Evolutionary conservation across 2,329 filamentous ascomycete species (phyloP).

Genomic region (Aspergillus clavatus): DNA sequence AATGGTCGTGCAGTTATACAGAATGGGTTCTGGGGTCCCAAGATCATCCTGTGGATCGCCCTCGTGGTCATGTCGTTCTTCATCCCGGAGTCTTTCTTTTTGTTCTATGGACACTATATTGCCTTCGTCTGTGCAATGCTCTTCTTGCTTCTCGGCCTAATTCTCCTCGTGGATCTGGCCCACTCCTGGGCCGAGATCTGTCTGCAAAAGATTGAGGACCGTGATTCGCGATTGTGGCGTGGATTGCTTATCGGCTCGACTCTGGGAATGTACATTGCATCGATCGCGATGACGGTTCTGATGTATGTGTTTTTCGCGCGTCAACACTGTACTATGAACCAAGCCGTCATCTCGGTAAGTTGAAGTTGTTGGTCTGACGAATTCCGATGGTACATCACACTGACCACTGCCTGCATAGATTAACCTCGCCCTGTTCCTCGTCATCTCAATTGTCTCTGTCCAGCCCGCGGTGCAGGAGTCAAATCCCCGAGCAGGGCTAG

Average conservation of each 20-base stretch:
- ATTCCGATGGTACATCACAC: background rate
- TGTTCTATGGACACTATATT: conserved; percentile 93
- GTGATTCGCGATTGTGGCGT: conserved; percentile 80
- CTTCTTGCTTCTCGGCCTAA: conserved; percentile 86
- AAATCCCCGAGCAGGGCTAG: conserved; percentile 88
- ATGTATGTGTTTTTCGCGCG: conserved; percentile 96
- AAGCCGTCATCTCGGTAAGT: conserved; percentile 76
- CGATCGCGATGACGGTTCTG: conserved; percentile 87
- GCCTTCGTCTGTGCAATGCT: conserved; percentile 83
- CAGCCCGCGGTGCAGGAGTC: conserved; percentile 85
- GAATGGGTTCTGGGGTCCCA: conserved; percentile 99
- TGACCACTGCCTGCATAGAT: conserved; percentile 44
- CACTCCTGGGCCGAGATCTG: conserved; percentile 98
- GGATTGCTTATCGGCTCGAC: conserved; percentile 86
- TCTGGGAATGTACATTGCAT: conserved; percentile 85
- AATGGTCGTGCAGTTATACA: conserved; percentile 83
- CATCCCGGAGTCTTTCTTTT: conserved; percentile 91
- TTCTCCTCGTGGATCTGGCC: conserved; percentile 88
- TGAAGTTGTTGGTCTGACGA: background rate
- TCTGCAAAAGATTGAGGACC: conserved; percentile 84
- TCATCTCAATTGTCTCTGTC: conserved; percentile 77
- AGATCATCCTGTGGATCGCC: conserved; percentile 81
- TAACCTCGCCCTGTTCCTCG: conserved; percentile 79
- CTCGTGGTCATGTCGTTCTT: conserved; percentile 90
- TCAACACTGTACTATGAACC: conserved; percentile 85